Evolutionary conservation across 2,329 filamentous ascomycete genomes (phyloP), one percentile per base, ranked within the genome.

Genomic region (Fusarium pseudonygamai): DNA sequence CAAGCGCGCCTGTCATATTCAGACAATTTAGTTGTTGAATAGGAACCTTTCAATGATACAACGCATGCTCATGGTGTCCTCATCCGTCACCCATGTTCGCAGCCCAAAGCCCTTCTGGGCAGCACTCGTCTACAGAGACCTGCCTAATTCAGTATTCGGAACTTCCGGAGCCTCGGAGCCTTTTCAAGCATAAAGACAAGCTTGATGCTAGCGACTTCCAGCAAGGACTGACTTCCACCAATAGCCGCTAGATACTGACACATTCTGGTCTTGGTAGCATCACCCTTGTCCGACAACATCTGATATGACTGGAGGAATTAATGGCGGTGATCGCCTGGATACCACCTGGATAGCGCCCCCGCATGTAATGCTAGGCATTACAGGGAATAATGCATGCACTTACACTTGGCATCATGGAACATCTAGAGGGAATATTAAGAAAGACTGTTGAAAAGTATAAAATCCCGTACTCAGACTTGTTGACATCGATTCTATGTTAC

Each of bases 131-230:
- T 11, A 20, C 16, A 63, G 13, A 26, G 26, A 68, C 65, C 65
- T 68, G n/a, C 64, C 64, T 3, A 13, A 55, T 68, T 2, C 2
- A 63, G 64, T n/a, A 26, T 6, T 22, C 18, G 8, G 22, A 34
- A 7, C 8, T 42, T 14, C 30, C 65, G 65, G 65, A 68, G 56
- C 47, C 5, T 49, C 64, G 65, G 64, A 49, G n/a, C 12, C 9
- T 28, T 24, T 34, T 68, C 61, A 68, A 68, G 64, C 65, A 68
- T 68, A 68, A 62, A 62, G 7, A 49, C 26, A 68, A 68, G 56
- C 65, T 40, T 68, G 13, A 43, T 39, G 16, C 22, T 20, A 36
- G 28, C 15, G 42, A 26, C 24, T 40, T 22, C 1, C 3, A 43
- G 12, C 15, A 22, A 24, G 26, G 24, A 34, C 3, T 22, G 28